These are phyloP conservation scores for Flagelloscypha sp. DNA, from an alignment of 768 basidiomycete species.

Conservation along the genomic window DNA sequence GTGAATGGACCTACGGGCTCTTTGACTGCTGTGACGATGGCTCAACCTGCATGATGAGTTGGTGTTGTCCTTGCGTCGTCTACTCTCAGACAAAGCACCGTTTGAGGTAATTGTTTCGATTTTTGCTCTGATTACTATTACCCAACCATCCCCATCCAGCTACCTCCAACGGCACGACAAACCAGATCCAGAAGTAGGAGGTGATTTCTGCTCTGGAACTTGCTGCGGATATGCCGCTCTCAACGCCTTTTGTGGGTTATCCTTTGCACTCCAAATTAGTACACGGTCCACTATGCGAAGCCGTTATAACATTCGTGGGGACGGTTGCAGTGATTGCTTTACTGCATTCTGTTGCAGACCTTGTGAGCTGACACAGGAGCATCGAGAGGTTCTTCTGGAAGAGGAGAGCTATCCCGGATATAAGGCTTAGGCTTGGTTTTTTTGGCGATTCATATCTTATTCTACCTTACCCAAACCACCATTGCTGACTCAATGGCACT, in stretches of 20 bases:
- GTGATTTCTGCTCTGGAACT: too few species aligned
- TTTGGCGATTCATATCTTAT: too few species aligned
- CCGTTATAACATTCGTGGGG: constrained; percentile 41
- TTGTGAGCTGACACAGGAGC: constrained; percentile 42
- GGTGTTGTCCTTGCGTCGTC: constrained; percentile 33
- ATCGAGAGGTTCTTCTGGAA: constrained; percentile 38
- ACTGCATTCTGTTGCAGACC: constrained; percentile 33
- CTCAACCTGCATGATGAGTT: constrained; percentile 26
- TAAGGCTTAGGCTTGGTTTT: too few species aligned
- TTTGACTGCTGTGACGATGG: constrained; percentile 23
- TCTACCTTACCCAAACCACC: too few species aligned
- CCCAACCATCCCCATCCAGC: too few species aligned
- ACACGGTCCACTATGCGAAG: constrained; percentile 30
- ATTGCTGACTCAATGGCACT: too few species aligned
- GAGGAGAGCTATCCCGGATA: constrained; percentile 35
- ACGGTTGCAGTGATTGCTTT: constrained; percentile 31
- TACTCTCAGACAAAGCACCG: constrained; percentile 34
- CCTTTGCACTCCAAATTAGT: constrained; percentile 17
- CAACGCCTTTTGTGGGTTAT: constrained; percentile 3
- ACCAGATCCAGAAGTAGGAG: too few species aligned
- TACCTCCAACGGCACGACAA: too few species aligned
- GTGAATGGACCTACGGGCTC: constrained; percentile 25
- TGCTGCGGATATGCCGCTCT: constrained; percentile 11
- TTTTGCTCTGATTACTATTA: too few species aligned
- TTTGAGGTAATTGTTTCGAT: too few species aligned